Percentiles rank a stretch among this genome's conserved stretches.
Evolutionary conservation across 2,329 filamentous ascomycete genomes (phyloP).

Genomic region (Colletotrichum coccodes): DNA sequence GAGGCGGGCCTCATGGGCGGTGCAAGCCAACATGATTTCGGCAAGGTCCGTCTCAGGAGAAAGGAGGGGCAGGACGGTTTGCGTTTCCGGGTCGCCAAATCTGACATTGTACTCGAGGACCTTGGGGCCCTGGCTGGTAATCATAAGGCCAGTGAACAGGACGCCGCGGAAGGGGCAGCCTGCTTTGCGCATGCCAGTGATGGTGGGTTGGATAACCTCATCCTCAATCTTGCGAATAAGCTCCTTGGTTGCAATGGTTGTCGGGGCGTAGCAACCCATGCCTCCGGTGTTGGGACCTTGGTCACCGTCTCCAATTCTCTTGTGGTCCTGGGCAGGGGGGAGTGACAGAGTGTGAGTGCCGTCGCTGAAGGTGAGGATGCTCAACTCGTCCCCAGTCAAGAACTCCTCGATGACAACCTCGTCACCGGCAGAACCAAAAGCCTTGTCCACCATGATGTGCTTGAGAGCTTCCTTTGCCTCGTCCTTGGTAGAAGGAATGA

Average conservation of each 20-base stretch:
- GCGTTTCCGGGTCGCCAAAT: conserved; percentile 89
- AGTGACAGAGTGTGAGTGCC: conserved; percentile 72
- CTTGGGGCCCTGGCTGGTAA: conserved; percentile 79
- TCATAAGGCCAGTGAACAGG: conserved; percentile 86
- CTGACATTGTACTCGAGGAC: conserved; percentile 91
- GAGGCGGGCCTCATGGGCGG: conserved; percentile 69
- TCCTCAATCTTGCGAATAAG: conserved; percentile 67
- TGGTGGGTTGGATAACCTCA: conserved; percentile 69
- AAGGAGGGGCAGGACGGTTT: conserved; percentile 81
- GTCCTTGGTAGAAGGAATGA: conserved; percentile 52
- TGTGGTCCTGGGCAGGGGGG: conserved; percentile 79
- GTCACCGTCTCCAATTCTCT: conserved; percentile 75
- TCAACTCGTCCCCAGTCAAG: conserved; percentile 76
- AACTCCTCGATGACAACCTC: conserved; percentile 80
- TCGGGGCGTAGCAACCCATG: conserved; percentile 80
- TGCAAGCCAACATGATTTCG: conserved; percentile 84
- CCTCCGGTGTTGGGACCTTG: conserved; percentile 78
- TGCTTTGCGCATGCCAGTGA: conserved; percentile 77
- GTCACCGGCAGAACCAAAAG: conserved; percentile 74
- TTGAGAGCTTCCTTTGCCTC: conserved; percentile 72
- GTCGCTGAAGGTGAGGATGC: conserved; percentile 75
- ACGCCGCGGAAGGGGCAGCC: conserved; percentile 75
- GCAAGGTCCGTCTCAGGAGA: conserved; percentile 82
- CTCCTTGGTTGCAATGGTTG: conserved; percentile 61
- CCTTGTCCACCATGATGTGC: conserved; percentile 74